These are phyloP conservation scores for Wallacemonas sp. DNA, from an alignment of 208 protist genomes.

Conservation along the genomic window DNA sequence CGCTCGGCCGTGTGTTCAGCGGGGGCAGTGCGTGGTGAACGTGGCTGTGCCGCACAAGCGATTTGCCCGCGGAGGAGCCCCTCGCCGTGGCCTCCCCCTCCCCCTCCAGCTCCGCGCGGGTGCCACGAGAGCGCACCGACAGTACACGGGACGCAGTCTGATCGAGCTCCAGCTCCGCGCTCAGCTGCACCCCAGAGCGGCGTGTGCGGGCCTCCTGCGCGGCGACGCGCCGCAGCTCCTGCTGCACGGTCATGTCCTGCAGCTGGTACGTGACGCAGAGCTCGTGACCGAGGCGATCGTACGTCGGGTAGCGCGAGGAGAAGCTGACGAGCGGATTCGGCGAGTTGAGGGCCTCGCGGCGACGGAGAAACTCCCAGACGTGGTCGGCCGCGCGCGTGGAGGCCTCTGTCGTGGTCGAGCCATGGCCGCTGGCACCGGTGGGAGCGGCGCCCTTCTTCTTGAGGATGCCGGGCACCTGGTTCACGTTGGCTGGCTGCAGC, in stretches of 20 bases:
- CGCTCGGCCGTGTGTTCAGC: background rate
- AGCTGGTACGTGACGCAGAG: slow-evolving; percentile 82
- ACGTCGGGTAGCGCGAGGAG: slow-evolving; percentile 71
- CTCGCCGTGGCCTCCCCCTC: background rate
- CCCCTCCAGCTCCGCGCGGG: background rate
- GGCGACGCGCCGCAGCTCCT: slow-evolving; percentile 58
- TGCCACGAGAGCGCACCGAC: background rate
- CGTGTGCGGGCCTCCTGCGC: slow-evolving; percentile 30
- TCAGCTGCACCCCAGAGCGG: slow-evolving; percentile 72
- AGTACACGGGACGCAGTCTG: background rate
- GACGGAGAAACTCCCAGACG: slow-evolving; percentile 32
- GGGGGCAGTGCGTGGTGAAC: slow-evolving; percentile 7
- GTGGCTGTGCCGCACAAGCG: slow-evolving; percentile 12
- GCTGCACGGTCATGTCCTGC: slow-evolving; percentile 68
- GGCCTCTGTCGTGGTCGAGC: background rate
- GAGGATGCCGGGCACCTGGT: slow-evolving; percentile 14
- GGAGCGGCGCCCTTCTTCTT: slow-evolving; percentile 3
- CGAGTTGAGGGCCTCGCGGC: slow-evolving; percentile 52
- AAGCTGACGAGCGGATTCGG: slow-evolving; percentile 68
- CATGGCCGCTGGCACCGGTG: background rate
- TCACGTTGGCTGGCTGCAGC: slow-evolving; percentile 3
- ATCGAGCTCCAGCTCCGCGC: slow-evolving; percentile 43
- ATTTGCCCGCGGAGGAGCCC: slow-evolving; percentile 11
- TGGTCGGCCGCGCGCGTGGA: background rate
- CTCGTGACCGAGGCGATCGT: slow-evolving; percentile 73